A percentile compares a stretch with the other conserved stretches of the same genome.
Evolutionary conservation across 805 yeast genomes (phyloP).

Genomic region (Saccharomycopsis babjevae): DNA sequence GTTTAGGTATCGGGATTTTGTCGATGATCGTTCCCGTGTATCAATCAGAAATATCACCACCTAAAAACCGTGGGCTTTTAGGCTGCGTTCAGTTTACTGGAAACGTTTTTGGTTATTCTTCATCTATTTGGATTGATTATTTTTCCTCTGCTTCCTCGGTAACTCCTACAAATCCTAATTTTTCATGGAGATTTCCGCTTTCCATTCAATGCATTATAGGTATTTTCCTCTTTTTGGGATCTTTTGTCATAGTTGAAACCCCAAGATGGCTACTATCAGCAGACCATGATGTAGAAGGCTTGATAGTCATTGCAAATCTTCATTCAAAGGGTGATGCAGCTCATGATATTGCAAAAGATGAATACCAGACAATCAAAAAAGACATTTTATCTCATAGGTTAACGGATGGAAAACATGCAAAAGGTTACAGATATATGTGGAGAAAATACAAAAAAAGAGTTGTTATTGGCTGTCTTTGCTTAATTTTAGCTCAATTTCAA

Average conservation of each 20-base stretch:
- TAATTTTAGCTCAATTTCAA: constrained; percentile 85
- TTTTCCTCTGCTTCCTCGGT: constrained; percentile 41
- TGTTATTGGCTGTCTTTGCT: constrained; percentile 81
- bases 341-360: constrained; percentile 56
- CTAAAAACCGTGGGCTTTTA: constrained; percentile 72
- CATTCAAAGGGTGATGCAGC: constrained; percentile 71
- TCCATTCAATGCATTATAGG: constrained; percentile 73
- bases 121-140: constrained; percentile 84
- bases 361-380: constrained; percentile 75
- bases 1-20: constrained; percentile 79
- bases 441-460: constrained; percentile 65
- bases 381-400: constrained; percentile 62
- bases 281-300: constrained; percentile 72
- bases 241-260: constrained; percentile 72
- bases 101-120: constrained; percentile 69
- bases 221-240: constrained; percentile 54
- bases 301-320: constrained; percentile 74
- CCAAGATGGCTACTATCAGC: constrained; percentile 86
- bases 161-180: constrained; percentile 35
- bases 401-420: constrained; percentile 56
- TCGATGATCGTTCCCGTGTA: constrained; percentile 81
- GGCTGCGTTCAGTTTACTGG: constrained; percentile 88
- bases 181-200: constrained; percentile 74
- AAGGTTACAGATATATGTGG: constrained; percentile 67
- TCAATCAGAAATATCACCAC: constrained; percentile 83